Conservation (phyloP, 2,329 filamentous ascomycete genomes). For the Diaporthe citrichinensis region DNA sequence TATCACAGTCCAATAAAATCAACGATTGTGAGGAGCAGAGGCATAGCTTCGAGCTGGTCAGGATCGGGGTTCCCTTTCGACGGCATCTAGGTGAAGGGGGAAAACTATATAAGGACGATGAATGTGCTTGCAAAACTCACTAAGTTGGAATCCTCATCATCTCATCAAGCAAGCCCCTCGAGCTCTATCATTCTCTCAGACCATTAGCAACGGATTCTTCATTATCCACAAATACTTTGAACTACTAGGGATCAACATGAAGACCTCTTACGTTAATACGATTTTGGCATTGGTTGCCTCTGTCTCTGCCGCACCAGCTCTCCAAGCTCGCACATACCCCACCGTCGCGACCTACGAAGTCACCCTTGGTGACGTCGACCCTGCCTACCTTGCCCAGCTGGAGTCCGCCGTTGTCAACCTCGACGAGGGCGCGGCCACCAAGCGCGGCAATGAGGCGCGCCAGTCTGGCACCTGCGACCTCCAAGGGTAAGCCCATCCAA, state of each 20-base stretch:
- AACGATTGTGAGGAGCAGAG: not conserved
- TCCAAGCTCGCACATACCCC: conserved; percentile 29
- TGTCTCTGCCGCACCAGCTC: conserved; percentile 16
- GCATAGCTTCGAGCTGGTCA: not conserved
- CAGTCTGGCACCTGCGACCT: conserved; percentile 29
- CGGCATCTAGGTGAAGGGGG: not conserved
- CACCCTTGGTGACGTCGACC: conserved; percentile 3
- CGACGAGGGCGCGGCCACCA: not conserved
- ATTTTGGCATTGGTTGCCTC: not conserved
- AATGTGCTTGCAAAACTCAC: not conserved
- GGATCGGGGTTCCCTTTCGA: accelerated
- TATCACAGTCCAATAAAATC: not conserved
- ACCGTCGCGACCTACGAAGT: conserved; percentile 28
- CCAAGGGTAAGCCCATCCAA: conserved; percentile 14
- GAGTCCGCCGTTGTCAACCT: conserved; percentile 23
- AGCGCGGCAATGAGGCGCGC: conserved; percentile 17
- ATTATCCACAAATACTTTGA: not conserved
- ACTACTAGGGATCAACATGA: not conserved
- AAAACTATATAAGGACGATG: not conserved
- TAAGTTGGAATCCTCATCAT: no score
- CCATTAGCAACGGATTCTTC: no score
- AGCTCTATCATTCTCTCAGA: no score
- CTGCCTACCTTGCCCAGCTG: not conserved
- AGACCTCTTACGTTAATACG: not conserved
- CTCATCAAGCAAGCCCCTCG: not conserved